phyloP scores from a whole-genome alignment of 2,329 filamentous ascomycete species.

The Claviceps capensis region DNA sequence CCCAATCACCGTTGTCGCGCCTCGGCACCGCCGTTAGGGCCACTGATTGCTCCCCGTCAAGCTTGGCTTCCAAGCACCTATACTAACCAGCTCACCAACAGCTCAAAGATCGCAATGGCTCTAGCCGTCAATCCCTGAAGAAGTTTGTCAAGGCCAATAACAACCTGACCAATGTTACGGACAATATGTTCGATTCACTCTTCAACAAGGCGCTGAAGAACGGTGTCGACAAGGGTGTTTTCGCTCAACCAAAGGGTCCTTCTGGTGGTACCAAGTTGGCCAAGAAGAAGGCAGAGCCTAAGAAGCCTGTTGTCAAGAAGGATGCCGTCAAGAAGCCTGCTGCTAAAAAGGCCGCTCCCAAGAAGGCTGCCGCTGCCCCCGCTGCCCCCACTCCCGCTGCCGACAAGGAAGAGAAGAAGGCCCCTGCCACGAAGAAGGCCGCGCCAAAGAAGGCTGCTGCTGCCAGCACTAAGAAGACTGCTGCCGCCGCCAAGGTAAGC shows the following conservation, averaged over 20 bases:
- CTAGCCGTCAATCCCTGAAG: conserved; percentile 47
- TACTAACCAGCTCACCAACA: conserved; percentile 27
- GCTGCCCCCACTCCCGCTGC: conserved; percentile 21
- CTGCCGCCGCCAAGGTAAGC: conserved; percentile 10
- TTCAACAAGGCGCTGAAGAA: conserved; percentile 76
- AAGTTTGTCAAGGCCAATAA: conserved; percentile 47
- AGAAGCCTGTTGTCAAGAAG: conserved; percentile 23
- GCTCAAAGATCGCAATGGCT: conserved; percentile 51
- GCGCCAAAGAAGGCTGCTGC: conserved; percentile 6
- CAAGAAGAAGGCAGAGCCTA: conserved; percentile 49
- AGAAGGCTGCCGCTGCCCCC: conserved; percentile 19
- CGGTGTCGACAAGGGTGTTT: conserved; percentile 77
- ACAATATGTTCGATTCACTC: conserved; percentile 53
- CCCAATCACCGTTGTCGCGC: not conserved
- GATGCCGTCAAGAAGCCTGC: conserved; percentile 19
- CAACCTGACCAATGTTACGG: conserved; percentile 26
- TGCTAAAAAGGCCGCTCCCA: conserved; percentile 17
- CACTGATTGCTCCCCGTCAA: not conserved
- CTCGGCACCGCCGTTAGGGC: not conserved
- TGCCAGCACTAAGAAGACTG: not conserved
- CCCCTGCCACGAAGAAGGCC: conserved; percentile 20
- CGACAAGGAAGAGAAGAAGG: conserved; percentile 16
- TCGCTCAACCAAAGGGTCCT: conserved; percentile 80
- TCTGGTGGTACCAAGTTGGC: conserved; percentile 88
- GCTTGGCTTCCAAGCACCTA: conserved; percentile 3